Evolutionary conservation across 441 rosid genomes (phyloP), one percentile per base, ranked within the genome.

Genomic region (Iberis amara): DNA sequence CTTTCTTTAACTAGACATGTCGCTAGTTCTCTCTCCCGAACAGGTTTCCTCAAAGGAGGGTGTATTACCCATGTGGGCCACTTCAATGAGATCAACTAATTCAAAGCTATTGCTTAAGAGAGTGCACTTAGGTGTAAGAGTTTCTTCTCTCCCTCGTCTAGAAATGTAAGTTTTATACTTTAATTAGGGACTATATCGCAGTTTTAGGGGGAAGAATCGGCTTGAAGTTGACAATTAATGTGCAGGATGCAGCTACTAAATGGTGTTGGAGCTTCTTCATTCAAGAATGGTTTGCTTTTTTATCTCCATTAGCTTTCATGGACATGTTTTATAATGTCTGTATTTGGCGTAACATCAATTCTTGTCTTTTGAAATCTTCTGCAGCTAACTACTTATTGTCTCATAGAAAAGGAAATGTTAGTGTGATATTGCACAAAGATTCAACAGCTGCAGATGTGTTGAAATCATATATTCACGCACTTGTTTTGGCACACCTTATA

Each of bases 401-500:
- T 45, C 82, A 79, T 66, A 71, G 69, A 61, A 71, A 78, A 56
- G 77, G 80, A 68, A 68, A 10, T 39, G 64, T 85, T 24, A 28
- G 65, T 45, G 70, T 80, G 50, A 46, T 83, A 40, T 47, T 81
- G 43, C 96, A 87, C 74, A 91, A 76, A 73, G 73, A 77, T 68
- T 62, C 92, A 12, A 62, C 44, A 4, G 78, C 83, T 49, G 47
- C 73, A 4, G 95, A 87, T 68, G 72, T 83, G 58, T 70, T 87
- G 81, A 82, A 70, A 74, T 83, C 98, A 11, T 87, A 77, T 59
- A 56, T 80, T 24, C 96, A 87, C 54, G 96, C 90, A 4, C 80
- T 83, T 58, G 90, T 77, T 65, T 59, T 76, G 75, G 81, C 72
- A 37, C 68, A 70, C 14, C 48, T 70, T 30, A 47, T 23, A 55